Base-by-base conservation (phyloP, 1,284 basidiomycete genomes). In the Pyrrhoderma noxium region DNA sequence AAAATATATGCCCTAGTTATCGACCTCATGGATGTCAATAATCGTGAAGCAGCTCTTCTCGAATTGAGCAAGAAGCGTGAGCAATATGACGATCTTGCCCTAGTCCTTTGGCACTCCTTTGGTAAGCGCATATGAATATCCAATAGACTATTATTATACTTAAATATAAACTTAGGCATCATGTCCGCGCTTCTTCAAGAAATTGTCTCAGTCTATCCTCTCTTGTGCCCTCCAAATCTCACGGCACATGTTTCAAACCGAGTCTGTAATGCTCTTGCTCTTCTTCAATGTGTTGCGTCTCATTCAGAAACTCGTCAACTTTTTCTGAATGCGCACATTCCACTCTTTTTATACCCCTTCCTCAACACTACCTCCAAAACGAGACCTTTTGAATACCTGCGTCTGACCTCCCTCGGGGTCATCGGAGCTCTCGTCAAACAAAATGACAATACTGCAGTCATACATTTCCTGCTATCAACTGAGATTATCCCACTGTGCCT, bases 391-490 rank as follows among this genome's bases (percentile, higher is more conserved):
- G 96, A 99, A 73, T 99, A 99, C 69, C 81, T 99, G 45, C 87
- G 96, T 36, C 80, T 99, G 48, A 99, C 96, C 2, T 97, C 93
- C 39, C 80, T 99, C 19, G 96, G 96, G 34, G 96, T 99, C 52
- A 99, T 99, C 59, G 96, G 96, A 41, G 96, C 96, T 9, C 80
- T 99, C 51, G 96, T 99, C 65, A 99, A 99, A 87, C 93, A 97
- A 89, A 98, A 98, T 67, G 96, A 99, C 72, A 99, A 99, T 70
- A 93, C 88, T 62, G 89, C 94, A 55, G 95, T 99, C 59, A 99
- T 99, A 68, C 96, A 98, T 70, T 99, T 99, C 73, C 78, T 99
- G 45, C 80, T 99, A 37, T 98, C 95, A 8, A 99, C 96, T 47
- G 96, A 99, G 73, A 99, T 99, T 67, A 99, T 99, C 64, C 96